phyloP scores from a whole-genome alignment of 768 basidiomycete genomes.

The Albatrellus ellisii region DNA sequence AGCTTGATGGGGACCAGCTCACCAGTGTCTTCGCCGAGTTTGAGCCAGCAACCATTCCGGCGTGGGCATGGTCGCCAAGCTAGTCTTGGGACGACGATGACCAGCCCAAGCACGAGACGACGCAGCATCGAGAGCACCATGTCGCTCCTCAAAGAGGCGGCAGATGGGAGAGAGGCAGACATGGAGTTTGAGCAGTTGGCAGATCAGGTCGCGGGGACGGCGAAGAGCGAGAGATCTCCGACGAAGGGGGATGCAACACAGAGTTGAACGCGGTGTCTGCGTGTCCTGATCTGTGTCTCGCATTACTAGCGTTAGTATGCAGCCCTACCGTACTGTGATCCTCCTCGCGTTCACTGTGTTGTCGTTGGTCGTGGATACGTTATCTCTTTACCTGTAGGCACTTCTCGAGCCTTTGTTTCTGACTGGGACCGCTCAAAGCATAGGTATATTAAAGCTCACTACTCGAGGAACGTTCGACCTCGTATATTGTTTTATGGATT shows the following conservation, averaged over 20 bases:
- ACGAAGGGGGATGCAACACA: conserved; percentile 11
- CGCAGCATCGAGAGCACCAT: conserved; percentile 93
- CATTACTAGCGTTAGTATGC: no score
- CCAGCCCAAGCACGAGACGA: conserved; percentile 84
- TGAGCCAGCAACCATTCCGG: conserved; percentile 34
- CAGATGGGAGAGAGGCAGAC: conserved; percentile 55
- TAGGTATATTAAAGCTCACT: no score
- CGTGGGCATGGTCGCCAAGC: conserved; percentile 66
- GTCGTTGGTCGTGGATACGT: no score
- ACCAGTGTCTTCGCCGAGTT: conserved; percentile 15
- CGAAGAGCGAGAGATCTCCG: conserved; percentile 4
- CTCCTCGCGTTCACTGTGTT: no score
- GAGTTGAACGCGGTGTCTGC: conserved; percentile 10
- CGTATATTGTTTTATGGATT: no score
- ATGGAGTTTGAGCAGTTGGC: conserved; percentile 17
- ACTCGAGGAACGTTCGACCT: no score
- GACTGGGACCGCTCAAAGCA: no score
- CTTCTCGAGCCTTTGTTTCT: no score
- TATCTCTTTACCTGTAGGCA: no score
- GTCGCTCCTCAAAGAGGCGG: conserved; percentile 86
- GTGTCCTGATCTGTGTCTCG: no score
- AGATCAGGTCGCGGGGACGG: conserved; percentile 12
- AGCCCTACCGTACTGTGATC: no score
- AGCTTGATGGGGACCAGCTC: conserved; percentile 15
- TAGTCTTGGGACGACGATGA: conserved; percentile 90